Percentiles rank a stretch among this genome's conserved stretches.
Conservation (phyloP, 305 asterid species). For the Fraxinus sp. region DNA sequence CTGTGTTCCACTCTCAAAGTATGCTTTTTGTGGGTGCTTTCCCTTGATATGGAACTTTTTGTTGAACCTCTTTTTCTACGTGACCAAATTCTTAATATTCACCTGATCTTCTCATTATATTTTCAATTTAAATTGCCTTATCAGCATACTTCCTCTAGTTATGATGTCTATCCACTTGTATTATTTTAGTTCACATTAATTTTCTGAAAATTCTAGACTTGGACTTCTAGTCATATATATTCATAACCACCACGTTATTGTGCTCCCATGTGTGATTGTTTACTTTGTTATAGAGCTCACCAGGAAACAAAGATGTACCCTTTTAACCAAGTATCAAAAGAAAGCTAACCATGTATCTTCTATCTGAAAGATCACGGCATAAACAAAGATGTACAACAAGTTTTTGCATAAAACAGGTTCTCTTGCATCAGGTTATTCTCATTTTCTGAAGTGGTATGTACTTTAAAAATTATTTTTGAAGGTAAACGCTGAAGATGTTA, state of each 20-base stretch:
- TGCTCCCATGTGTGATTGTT: neutral
- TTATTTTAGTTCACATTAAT: neutral
- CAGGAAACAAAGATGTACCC: neutral
- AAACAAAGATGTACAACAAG: neutral
- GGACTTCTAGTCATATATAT: neutral
- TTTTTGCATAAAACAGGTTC: neutral
- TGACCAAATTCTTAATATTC: neutral
- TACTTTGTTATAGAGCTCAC: neutral
- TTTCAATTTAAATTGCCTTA: neutral
- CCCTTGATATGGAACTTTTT: slow-evolving; percentile 6
- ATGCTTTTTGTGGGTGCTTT: slow-evolving; percentile 25
- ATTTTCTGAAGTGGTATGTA: neutral
- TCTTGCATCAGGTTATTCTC: neutral
- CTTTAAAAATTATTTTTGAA: slow-evolving; percentile 23
- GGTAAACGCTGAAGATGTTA: slow-evolving; percentile 93
- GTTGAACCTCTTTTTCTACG: neutral
- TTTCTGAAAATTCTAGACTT: neutral
- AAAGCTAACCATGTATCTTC: neutral
- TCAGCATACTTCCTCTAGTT: neutral
- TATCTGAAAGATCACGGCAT: neutral
- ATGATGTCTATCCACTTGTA: neutral
- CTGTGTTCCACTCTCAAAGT: slow-evolving; percentile 93
- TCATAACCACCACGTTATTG: neutral
- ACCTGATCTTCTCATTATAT: neutral
- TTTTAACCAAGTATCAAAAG: neutral